phyloP scores from a whole-genome alignment of 495 filamentous ascomycete genomes.

The Annulohypoxylon bovei region DNA sequence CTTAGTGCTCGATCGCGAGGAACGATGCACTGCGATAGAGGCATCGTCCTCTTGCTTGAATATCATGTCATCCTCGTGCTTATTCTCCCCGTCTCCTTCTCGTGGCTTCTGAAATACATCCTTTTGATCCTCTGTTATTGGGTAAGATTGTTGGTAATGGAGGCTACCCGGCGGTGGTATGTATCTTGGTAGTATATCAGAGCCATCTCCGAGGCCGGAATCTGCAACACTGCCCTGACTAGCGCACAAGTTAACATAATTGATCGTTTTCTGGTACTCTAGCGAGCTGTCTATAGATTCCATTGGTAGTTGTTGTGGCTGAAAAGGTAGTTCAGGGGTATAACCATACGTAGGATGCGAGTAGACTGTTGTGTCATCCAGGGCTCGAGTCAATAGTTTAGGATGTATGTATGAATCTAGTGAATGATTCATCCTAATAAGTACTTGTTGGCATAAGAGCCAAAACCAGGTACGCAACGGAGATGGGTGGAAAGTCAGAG shows the following conservation, averaged over 20 bases:
- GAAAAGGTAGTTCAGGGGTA: neutral
- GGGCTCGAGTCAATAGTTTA: conserved; percentile 2
- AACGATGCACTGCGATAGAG: neutral
- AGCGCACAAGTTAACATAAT: neutral
- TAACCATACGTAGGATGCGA: conserved; percentile 2
- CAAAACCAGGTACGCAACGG: conserved; percentile 1
- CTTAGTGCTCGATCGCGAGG: conserved; percentile 32
- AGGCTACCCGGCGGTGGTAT: conserved; percentile 1
- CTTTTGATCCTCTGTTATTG: neutral
- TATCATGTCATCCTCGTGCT: neutral
- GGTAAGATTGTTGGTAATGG: neutral
- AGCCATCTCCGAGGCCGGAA: neutral
- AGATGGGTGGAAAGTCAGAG: neutral
- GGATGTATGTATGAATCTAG: conserved; percentile 12
- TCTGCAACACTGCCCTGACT: conserved; percentile 1
- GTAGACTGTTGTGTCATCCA: neutral
- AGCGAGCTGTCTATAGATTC: conserved; percentile 14
- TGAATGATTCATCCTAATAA: conserved; percentile 27
- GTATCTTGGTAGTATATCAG: conserved; percentile 14
- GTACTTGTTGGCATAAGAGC: no score
- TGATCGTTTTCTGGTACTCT: neutral
- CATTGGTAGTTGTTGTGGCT: conserved; percentile 8
- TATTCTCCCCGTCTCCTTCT: neutral
- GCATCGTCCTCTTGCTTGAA: neutral
- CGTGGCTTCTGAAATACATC: neutral